phyloP scores from a whole-genome alignment of 116 monocot species.

The Posidonia oceanica region DNA sequence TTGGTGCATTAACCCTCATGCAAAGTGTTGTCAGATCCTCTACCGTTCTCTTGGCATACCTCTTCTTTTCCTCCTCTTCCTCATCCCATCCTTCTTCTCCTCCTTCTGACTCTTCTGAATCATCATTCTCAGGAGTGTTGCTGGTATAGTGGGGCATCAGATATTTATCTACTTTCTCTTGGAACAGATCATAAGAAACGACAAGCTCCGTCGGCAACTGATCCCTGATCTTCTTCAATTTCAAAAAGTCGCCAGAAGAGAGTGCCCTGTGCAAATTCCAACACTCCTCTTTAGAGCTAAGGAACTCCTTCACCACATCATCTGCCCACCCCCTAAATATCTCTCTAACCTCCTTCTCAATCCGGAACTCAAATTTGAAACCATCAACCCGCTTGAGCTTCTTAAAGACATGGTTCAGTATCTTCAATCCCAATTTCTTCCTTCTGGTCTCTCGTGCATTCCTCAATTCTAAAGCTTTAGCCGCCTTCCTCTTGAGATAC shows the following conservation, averaged over 20 bases:
- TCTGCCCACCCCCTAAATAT: slow-evolving; percentile 63
- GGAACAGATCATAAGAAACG: slow-evolving; percentile 51
- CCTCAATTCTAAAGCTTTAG: slow-evolving; percentile 58
- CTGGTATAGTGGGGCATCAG: slow-evolving; percentile 35
- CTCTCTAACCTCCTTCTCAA: slow-evolving; percentile 50
- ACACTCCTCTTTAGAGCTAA: slow-evolving; percentile 49
- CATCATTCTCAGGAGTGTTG: neutral
- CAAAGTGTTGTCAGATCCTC: slow-evolving; percentile 69
- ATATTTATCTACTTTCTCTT: slow-evolving; percentile 57
- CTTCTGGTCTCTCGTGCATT: slow-evolving; percentile 88
- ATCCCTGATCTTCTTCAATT: slow-evolving; percentile 58
- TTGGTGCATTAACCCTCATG: slow-evolving; percentile 75
- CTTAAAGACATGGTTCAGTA: slow-evolving; percentile 63
- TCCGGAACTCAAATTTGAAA: slow-evolving; percentile 53
- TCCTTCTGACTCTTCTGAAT: slow-evolving; percentile 8
- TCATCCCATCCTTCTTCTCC: slow-evolving; percentile 12
- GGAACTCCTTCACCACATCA: slow-evolving; percentile 51
- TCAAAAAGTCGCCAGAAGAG: slow-evolving; percentile 63
- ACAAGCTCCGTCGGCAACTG: slow-evolving; percentile 31
- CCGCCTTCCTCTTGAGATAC: slow-evolving; percentile 70
- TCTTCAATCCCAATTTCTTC: slow-evolving; percentile 82
- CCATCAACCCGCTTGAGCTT: slow-evolving; percentile 38
- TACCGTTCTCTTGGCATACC: slow-evolving; percentile 65
- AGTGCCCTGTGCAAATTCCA: slow-evolving; percentile 59
- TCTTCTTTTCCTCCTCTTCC: slow-evolving; percentile 46